phyloP scores from a whole-genome alignment of 2,329 filamentous ascomycete genomes.

The Epichloe glyceriae region DNA sequence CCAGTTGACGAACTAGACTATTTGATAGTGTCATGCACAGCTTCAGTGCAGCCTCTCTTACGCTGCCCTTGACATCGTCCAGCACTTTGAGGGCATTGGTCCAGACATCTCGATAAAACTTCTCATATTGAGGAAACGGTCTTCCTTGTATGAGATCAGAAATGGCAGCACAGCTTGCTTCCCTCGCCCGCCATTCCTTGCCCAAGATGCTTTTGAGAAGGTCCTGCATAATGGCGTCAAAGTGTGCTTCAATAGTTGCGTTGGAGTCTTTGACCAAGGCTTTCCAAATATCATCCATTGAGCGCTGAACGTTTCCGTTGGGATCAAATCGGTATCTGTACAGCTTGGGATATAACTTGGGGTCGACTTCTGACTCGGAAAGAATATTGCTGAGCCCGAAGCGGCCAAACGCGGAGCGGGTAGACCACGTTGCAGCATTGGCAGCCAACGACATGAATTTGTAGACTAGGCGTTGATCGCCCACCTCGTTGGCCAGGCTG shows the following conservation, averaged over 20 bases:
- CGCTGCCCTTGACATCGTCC: conserved; percentile 90
- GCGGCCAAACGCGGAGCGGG: conserved; percentile 86
- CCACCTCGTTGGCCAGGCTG: conserved; percentile 87
- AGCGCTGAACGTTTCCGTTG: conserved; percentile 79
- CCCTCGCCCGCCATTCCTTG: conserved; percentile 83
- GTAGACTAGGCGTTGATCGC: conserved; percentile 91
- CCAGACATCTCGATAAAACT: conserved; percentile 78
- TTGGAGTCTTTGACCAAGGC: conserved; percentile 83
- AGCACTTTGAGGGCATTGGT: conserved; percentile 75
- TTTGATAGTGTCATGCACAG: conserved; percentile 77
- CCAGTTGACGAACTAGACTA: conserved; percentile 71
- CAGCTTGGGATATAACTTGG: conserved; percentile 89
- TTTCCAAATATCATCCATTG: conserved; percentile 98
- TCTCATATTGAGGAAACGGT: conserved; percentile 63
- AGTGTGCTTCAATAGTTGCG: conserved; percentile 63
- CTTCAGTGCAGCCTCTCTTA: conserved; percentile 66
- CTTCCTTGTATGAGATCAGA: conserved; percentile 77
- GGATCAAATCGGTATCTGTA: conserved; percentile 93
- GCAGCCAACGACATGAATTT: conserved; percentile 96
- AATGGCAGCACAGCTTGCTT: conserved; percentile 85
- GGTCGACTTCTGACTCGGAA: conserved; percentile 76
- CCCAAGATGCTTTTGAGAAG: conserved; percentile 75
- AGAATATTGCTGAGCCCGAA: conserved; percentile 89
- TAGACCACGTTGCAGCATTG: conserved; percentile 94
- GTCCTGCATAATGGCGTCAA: conserved; percentile 81